A percentile compares a stretch with the other conserved stretches of the same genome.
These are phyloP conservation scores for Ceratobasidium sp. DNA, from an alignment of 1,284 basidiomycete species.

Conservation along the genomic window DNA sequence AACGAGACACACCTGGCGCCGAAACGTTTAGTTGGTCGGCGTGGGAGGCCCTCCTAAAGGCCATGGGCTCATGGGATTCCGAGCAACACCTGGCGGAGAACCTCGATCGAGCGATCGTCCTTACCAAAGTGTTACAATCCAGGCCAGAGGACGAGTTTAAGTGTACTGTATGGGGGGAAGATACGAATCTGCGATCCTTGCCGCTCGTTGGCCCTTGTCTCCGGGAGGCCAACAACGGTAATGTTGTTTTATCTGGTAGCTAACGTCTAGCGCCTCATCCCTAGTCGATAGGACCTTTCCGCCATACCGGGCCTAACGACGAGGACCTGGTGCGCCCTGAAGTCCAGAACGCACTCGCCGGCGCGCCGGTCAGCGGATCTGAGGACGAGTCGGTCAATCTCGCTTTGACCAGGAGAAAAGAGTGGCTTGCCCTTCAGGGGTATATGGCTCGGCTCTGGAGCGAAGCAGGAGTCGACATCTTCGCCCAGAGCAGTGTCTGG, in stretches of 20 bases:
- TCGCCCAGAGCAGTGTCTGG: constrained; percentile 2
- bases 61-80: constrained; percentile 2
- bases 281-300: constrained; percentile 14
- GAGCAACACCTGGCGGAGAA: neutral
- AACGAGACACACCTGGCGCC: constrained; percentile 36
- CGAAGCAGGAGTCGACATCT: neutral
- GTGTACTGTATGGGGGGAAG: constrained; percentile 35
- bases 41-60: constrained; percentile 20
- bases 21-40: constrained; percentile 34
- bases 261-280: neutral
- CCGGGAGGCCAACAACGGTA: constrained; percentile 33
- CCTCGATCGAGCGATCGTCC: neutral
- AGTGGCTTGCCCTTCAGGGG: constrained; percentile 24
- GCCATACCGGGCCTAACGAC: constrained; percentile 8
- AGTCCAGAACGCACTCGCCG: constrained; percentile 29
- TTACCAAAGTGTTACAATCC: constrained; percentile 8
- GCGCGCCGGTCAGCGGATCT: neutral
- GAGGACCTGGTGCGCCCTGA: constrained; percentile 11
- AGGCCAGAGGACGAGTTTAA: constrained; percentile 5
- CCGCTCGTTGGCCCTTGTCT: constrained; percentile 27
- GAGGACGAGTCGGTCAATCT: constrained; percentile 12
- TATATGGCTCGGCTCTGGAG: constrained; percentile 16
- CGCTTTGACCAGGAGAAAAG: neutral
- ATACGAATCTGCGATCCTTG: constrained; percentile 12
- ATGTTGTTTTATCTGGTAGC: neutral